Base-by-base conservation (phyloP, 2,329 filamentous ascomycete genomes). In the Hortaea werneckii region DNA sequence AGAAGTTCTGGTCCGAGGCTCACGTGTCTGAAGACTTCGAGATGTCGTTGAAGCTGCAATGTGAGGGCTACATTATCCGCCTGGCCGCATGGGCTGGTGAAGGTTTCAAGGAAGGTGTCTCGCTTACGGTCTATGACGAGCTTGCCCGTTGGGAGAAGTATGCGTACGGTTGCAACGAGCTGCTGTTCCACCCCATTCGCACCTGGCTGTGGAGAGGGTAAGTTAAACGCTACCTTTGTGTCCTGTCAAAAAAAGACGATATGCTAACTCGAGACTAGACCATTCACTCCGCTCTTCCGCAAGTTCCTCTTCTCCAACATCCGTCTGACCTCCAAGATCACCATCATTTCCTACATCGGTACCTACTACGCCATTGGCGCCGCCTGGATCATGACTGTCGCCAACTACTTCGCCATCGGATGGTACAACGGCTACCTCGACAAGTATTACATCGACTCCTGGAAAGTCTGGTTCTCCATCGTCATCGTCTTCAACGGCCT, bases 1-100 rank as follows among this genome's bases (percentile, higher is more conserved):
- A 79, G 10, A 79, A 81, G 54, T 86, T 78, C 66, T 87, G 84
- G 83, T 85, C 82, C 6, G 84, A 87, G 60, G 74, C 73, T 4
- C 82, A 83, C 55, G 84, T 88, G 0, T 87, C 83, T 0, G 84
- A 88, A 50, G 84, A 88, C 56, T 87, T 87, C 45, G 83, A 87
- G 50, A 84, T 87, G 66, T 76, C 80, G 8, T 72, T 88, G 1
- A 80, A 83, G 32, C 72, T 87, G 4, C 84, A 88, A 62, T 79
- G 77, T 51, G 70, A 69, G 12, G 82, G 82, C 26, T 85, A 83
- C 62, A 72, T 79, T 32, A 77, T 86, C 40, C 80, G 84, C 9
- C 70, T 87, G 0, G 83, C 77, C 8, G 75, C 80, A 0, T 87
- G 85, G 66, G 78, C 81, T 44, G 76, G 77, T 32, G 76, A 79